phyloP scores from a whole-genome alignment of 192 early-diverging fungal species.

The Coemansia sp. region DNA sequence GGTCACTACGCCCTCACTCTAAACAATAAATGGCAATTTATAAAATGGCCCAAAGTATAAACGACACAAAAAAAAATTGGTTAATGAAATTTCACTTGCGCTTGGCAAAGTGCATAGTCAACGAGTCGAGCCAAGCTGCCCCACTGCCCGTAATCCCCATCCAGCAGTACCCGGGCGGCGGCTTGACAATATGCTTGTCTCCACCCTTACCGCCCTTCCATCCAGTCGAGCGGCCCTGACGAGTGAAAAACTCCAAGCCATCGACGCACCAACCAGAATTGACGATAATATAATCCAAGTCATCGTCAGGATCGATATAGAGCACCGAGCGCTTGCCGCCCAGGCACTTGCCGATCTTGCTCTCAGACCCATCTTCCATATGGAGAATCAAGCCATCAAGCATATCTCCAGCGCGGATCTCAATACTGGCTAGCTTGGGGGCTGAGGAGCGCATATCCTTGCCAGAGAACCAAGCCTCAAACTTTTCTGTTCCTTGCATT shows the following conservation, averaged over 20 bases:
- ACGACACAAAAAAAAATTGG: slow-evolving; percentile 4
- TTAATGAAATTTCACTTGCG: slow-evolving; percentile 1
- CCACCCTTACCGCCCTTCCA: slow-evolving; percentile 63
- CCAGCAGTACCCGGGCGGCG: slow-evolving; percentile 56
- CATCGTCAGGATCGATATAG: slow-evolving; percentile 51
- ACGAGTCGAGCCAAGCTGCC: slow-evolving; percentile 54
- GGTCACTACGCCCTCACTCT: slow-evolving; percentile 1
- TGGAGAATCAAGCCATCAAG: slow-evolving; percentile 56
- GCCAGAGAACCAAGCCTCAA: slow-evolving; percentile 28
- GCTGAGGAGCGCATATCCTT: slow-evolving; percentile 17
- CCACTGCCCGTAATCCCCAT: slow-evolving; percentile 59
- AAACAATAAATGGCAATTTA: not conserved
- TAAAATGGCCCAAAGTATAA: not conserved
- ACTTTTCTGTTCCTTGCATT: slow-evolving; percentile 34
- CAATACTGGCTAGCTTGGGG: slow-evolving; percentile 27
- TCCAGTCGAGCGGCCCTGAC: slow-evolving; percentile 47
- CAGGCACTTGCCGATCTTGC: slow-evolving; percentile 43
- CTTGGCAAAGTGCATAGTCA: slow-evolving; percentile 55
- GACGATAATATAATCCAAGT: slow-evolving; percentile 51
- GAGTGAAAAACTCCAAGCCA: slow-evolving; percentile 58
- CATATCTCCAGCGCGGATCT: slow-evolving; percentile 49
- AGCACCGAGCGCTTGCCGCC: slow-evolving; percentile 37
- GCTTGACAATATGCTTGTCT: slow-evolving; percentile 36
- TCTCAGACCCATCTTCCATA: slow-evolving; percentile 47
- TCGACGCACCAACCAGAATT: slow-evolving; percentile 62